Evolutionary conservation across 129 eudicot species (phyloP).

Genomic region (Arctium lappa): DNA sequence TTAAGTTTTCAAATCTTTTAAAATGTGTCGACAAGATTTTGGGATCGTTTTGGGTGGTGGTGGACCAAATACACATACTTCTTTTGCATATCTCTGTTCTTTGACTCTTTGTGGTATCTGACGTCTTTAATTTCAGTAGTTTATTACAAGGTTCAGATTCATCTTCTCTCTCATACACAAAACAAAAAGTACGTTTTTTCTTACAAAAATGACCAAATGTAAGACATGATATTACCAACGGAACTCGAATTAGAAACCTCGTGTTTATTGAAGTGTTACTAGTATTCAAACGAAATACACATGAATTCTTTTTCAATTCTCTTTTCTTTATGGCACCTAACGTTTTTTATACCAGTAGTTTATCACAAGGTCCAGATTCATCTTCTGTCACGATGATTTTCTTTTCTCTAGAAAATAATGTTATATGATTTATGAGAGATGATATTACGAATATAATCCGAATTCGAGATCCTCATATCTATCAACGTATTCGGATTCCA

Average conservation of each 20-base stretch:
- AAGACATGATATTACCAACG: no score
- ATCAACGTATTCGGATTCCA: neutral
- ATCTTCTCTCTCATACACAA: no score
- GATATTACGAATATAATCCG: neutral
- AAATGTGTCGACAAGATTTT: neutral
- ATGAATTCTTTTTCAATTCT: no score
- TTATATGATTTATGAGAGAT: neutral
- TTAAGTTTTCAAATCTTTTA: neutral
- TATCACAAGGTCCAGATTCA: neutral
- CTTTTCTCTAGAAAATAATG: neutral
- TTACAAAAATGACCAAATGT: no score
- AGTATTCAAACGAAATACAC: no score
- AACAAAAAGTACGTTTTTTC: no score
- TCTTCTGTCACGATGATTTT: neutral
- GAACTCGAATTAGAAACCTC: no score
- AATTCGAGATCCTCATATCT: neutral
- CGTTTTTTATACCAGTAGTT: neutral
- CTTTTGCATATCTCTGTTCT: no score
- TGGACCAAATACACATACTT: no score
- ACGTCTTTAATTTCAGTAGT: neutral
- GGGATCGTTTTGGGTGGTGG: neutral
- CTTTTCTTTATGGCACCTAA: no score
- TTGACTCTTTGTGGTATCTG: neutral
- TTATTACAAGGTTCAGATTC: neutral
- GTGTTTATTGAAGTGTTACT: no score